Conservation (phyloP, 495 filamentous ascomycete genomes). For the Aspergillus conjunctus region DNA sequence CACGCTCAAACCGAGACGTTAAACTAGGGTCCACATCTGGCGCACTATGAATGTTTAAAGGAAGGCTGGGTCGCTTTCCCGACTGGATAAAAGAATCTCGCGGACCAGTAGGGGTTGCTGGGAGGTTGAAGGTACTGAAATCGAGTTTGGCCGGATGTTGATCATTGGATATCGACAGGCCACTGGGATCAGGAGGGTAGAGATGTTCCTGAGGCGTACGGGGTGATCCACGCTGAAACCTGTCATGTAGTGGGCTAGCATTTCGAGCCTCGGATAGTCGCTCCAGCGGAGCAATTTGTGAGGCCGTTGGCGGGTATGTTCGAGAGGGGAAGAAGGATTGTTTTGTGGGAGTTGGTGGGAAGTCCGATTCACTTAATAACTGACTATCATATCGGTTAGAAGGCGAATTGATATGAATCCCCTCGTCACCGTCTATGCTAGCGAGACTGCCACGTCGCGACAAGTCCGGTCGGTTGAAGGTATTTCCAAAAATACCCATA, state of each 20-base stretch:
- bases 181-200: conserved; percentile 78
- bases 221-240: conserved; percentile 61
- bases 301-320: conserved; percentile 44
- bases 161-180: conserved; percentile 70
- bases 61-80: conserved; percentile 51
- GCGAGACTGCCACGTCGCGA: conserved; percentile 73
- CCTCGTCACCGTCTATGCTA: conserved; percentile 76
- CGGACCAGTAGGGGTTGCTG: conserved; percentile 78
- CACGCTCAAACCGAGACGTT: conserved; percentile 70
- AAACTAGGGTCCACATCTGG: conserved; percentile 72
- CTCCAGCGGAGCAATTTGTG: conserved; percentile 44
- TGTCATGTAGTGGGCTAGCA: conserved; percentile 41
- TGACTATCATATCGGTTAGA: conserved; percentile 60
- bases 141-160: conserved; percentile 45
- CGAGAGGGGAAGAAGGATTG: conserved; percentile 54
- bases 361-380: conserved; percentile 65
- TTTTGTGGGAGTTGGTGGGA: conserved; percentile 94
- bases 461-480: conserved; percentile 50
- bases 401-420: conserved; percentile 54
- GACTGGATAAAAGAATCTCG: conserved; percentile 59
- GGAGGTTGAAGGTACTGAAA: conserved; percentile 52
- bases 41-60: conserved; percentile 56
- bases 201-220: conserved; percentile 77
- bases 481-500: conserved; percentile 67
- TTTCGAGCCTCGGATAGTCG: conserved; percentile 39